A percentile compares a stretch with the other conserved stretches of the same genome.
These are phyloP conservation scores for Amanita rimosa DNA, from an alignment of 768 basidiomycete species.

Conservation along the genomic window DNA sequence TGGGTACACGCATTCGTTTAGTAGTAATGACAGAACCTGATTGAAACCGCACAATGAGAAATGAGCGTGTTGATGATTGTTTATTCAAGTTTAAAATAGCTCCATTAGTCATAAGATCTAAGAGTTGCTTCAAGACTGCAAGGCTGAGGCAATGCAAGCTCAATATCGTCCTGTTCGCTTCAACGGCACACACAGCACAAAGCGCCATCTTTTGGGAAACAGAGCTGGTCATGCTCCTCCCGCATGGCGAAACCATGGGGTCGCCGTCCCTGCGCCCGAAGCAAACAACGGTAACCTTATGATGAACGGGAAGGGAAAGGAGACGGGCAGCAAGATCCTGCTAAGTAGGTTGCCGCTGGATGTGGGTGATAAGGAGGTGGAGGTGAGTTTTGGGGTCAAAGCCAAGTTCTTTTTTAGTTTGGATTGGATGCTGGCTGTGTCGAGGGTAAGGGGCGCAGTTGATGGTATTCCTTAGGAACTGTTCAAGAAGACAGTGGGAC, in stretches of 20 bases:
- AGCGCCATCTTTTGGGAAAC: conserved; percentile 47
- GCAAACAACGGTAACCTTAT: neutral
- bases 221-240: conserved; percentile 44
- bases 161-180: conserved; percentile 3
- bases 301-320: conserved; percentile 21
- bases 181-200: conserved; percentile 27
- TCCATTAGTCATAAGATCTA: too few relatives aligned
- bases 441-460: neutral
- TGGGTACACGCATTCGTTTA: too few relatives aligned
- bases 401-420: neutral
- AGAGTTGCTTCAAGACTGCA: too few relatives aligned
- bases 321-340: conserved; percentile 56
- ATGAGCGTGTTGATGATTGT: too few relatives aligned
- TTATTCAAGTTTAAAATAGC: too few relatives aligned
- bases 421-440: neutral
- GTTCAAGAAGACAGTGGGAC: conserved; percentile 68
- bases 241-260: conserved; percentile 40
- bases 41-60: too few relatives aligned
- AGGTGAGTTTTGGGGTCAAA: conserved; percentile 27
- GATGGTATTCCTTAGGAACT: conserved; percentile 37
- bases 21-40: too few relatives aligned
- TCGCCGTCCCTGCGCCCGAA: neutral
- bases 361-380: conserved; percentile 56
- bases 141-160: neutral
- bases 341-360: conserved; percentile 57